These are phyloP conservation scores for Nakazawaea holstii DNA, from an alignment of 805 yeast genomes.

Conservation along the genomic window DNA sequence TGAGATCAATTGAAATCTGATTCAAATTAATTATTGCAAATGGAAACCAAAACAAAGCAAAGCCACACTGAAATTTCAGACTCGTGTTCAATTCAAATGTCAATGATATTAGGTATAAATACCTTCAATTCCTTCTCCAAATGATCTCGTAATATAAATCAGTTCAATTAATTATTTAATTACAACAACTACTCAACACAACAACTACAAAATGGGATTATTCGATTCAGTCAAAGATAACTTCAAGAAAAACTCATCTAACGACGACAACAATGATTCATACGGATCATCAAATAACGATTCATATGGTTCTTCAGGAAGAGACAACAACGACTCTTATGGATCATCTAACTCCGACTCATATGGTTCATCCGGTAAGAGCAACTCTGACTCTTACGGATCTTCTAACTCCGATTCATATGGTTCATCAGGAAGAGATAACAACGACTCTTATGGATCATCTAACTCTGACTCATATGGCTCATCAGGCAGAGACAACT, in stretches of 20 bases:
- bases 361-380: slow-evolving; percentile 24
- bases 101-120: too few species aligned
- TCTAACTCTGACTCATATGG: slow-evolving; percentile 26
- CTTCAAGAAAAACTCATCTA: slow-evolving; percentile 14
- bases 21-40: too few species aligned
- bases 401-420: slow-evolving; percentile 21
- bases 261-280: not conserved
- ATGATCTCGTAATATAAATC: not conserved
- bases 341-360: slow-evolving; percentile 22
- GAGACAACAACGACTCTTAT: slow-evolving; percentile 7
- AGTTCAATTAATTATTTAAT: not conserved
- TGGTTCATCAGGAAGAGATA: slow-evolving; percentile 19
- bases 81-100: too few species aligned
- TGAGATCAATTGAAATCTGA: not conserved
- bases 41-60: not conserved
- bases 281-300: slow-evolving; percentile 19
- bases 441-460: slow-evolving; percentile 24
- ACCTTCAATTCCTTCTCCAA: not conserved
- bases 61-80: not conserved
- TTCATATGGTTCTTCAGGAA: slow-evolving; percentile 21
- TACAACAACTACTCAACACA: too few species aligned
- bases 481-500: slow-evolving; percentile 19
- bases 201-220: slow-evolving; percentile 38
- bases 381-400: slow-evolving; percentile 20
- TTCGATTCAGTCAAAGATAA: slow-evolving; percentile 28